Percentiles rank a stretch among this genome's conserved stretches.
Conservation (phyloP, 2,329 filamentous ascomycete genomes). For the Aureobasidium sp. region DNA sequence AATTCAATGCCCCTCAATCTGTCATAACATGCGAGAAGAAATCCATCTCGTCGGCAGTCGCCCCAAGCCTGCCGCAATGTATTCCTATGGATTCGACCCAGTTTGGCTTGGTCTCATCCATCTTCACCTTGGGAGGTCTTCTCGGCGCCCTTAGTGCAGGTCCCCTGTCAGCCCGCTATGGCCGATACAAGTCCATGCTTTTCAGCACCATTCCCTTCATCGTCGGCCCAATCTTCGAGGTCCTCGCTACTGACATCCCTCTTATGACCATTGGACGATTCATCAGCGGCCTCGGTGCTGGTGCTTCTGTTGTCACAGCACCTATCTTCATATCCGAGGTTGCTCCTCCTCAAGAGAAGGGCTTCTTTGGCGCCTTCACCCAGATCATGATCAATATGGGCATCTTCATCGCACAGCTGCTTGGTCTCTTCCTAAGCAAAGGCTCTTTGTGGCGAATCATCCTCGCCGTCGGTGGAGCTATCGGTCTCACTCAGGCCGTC, state of each 20-base stretch:
- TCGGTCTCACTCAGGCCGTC: conserved; percentile 60
- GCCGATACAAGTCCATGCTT: conserved; percentile 69
- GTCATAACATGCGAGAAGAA: conserved; percentile 78
- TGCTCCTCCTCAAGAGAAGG: conserved; percentile 55
- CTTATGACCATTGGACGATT: conserved; percentile 68
- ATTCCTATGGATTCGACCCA: conserved; percentile 78
- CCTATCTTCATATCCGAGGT: conserved; percentile 93
- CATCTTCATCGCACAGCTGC: conserved; percentile 72
- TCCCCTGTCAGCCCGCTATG: conserved; percentile 68
- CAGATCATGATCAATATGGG: conserved; percentile 88
- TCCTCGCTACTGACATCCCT: conserved; percentile 59
- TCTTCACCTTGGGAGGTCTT: conserved; percentile 86
- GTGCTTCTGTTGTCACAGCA: conserved; percentile 84
- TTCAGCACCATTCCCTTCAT: conserved; percentile 70
- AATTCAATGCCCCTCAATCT: conserved; percentile 91
- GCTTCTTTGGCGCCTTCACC: conserved; percentile 74
- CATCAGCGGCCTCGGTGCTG: conserved; percentile 75
- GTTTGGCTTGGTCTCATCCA: conserved; percentile 80
- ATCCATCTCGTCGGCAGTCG: conserved; percentile 32
- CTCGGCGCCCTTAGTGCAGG: conserved; percentile 74
- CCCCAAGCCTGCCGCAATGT: conserved; percentile 56
- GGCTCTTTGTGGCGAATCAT: conserved; percentile 78
- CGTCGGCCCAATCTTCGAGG: conserved; percentile 68
- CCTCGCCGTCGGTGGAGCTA: conserved; percentile 61
- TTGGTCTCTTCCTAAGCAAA: conserved; percentile 82